Evolutionary conservation across 139 green algal genomes (phyloP).

Genomic region (Micractinium conductrix): DNA sequence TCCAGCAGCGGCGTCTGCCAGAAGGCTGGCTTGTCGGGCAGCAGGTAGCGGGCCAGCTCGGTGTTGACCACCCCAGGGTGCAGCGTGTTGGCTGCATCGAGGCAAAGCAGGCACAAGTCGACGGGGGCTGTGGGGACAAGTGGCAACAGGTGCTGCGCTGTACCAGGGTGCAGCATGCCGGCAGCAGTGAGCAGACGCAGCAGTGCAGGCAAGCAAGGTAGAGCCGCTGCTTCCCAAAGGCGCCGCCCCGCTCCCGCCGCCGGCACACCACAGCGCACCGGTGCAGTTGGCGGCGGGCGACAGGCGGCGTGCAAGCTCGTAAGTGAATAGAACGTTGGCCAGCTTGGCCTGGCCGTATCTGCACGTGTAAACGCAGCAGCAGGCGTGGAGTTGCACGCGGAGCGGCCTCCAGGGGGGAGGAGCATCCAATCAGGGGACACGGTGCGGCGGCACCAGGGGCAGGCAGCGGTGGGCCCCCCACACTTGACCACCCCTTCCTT

Average conservation of each 20-base stretch:
- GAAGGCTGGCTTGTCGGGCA: slow-evolving; percentile 2
- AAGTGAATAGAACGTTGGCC: slow-evolving; percentile 90
- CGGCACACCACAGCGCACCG: neutral
- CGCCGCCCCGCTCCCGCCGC: neutral
- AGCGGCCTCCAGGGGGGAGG: no score
- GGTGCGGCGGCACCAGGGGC: neutral
- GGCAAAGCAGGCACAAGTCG: no score
- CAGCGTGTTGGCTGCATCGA: slow-evolving; percentile 73
- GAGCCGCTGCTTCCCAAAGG: neutral
- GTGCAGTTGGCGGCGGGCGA: neutral
- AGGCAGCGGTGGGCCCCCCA: no score
- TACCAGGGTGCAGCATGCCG: no score
- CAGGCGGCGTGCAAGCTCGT: slow-evolving; percentile 77
- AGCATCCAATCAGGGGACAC: no score
- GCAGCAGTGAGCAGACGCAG: neutral
- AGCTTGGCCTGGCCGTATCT: slow-evolving; percentile 87
- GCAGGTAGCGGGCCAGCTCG: slow-evolving; percentile 63
- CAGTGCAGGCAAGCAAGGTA: neutral
- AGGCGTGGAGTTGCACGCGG: neutral
- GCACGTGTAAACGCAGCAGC: neutral
- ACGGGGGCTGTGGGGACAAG: no score
- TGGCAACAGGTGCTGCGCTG: no score
- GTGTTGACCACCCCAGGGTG: slow-evolving; percentile 89
- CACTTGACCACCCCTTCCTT: neutral
- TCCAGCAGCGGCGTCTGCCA: slow-evolving; percentile 56